These are phyloP conservation scores for Seiridium cupressi DNA, from an alignment of 2,329 filamentous ascomycete genomes.

Conservation along the genomic window DNA sequence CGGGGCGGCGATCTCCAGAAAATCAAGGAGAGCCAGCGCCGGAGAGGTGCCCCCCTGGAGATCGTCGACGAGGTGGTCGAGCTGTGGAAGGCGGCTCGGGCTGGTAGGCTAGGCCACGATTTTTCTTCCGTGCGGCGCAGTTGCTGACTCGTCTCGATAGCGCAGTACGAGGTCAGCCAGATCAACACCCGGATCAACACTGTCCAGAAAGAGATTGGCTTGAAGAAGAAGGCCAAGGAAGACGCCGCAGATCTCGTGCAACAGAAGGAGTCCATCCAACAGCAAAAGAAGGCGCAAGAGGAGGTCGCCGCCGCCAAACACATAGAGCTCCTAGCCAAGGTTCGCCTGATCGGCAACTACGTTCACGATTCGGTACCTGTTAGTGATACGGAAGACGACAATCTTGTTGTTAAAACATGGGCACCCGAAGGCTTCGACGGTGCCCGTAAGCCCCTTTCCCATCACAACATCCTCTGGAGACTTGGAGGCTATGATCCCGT, in stretches of 20 bases:
- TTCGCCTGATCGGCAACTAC: conserved; percentile 83
- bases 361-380: conserved; percentile 67
- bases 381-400: conserved; percentile 64
- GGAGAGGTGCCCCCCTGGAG: no score
- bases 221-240: conserved; percentile 94
- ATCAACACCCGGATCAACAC: conserved; percentile 83
- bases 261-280: conserved; percentile 74
- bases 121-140: no score
- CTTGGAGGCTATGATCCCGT: conserved; percentile 91
- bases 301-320: no score
- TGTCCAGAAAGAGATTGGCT: conserved; percentile 84
- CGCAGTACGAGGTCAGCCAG: conserved; percentile 69
- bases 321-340: conserved; percentile 48
- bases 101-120: no score
- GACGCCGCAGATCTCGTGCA: conserved; percentile 76
- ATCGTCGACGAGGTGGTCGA: no score
- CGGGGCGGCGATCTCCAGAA: no score
- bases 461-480: conserved; percentile 88
- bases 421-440: conserved; percentile 64
- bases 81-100: no score
- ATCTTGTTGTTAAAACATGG: conserved; percentile 75
- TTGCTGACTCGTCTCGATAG: no score
- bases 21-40: no score
- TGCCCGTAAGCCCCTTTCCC: conserved; percentile 47
- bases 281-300: conserved; percentile 40